Percentiles rank a stretch among this genome's conserved stretches.
Evolutionary conservation across 768 basidiomycete species (phyloP).

Genomic region (Panus rudis): DNA sequence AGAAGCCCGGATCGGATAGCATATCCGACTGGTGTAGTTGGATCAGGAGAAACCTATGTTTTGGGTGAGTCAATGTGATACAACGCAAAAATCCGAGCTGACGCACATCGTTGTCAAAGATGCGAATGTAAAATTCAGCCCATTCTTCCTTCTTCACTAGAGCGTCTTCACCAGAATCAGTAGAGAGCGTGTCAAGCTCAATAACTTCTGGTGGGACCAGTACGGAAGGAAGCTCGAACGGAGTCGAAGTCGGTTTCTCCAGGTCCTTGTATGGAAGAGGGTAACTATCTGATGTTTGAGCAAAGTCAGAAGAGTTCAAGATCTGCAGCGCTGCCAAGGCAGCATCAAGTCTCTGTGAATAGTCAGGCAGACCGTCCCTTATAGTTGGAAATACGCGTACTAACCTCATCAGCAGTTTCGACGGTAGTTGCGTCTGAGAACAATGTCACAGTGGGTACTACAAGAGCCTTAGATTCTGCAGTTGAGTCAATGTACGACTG

Average conservation of each 20-base stretch:
- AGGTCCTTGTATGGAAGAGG: constrained; percentile 59
- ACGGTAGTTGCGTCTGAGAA: constrained; percentile 34
- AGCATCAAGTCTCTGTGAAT: constrained; percentile 62
- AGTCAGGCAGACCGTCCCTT: not conserved
- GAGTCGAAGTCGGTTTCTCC: constrained; percentile 34
- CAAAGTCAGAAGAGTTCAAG: constrained; percentile 56
- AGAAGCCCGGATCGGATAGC: constrained; percentile 65
- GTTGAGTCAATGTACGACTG: constrained; percentile 64
- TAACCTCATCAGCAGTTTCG: constrained; percentile 60
- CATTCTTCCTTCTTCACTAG: constrained; percentile 78
- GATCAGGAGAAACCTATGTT: constrained; percentile 67
- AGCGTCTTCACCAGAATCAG: constrained; percentile 64
- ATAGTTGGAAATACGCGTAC: constrained; percentile 5
- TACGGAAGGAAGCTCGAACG: constrained; percentile 69
- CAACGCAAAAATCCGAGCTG: not conserved
- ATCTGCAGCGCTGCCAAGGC: constrained; percentile 55
- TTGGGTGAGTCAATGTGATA: constrained; percentile 1
- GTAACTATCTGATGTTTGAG: constrained; percentile 46
- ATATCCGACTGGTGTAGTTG: constrained; percentile 70
- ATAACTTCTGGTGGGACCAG: constrained; percentile 86
- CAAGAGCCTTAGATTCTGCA: constrained; percentile 51
- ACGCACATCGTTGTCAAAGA: constrained; percentile 57
- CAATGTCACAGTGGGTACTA: constrained; percentile 54
- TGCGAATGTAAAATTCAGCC: constrained; percentile 61
- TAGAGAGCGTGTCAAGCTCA: constrained; percentile 65